Conservation (phyloP, 108 stramenopile species). For the Skeletonema tropicum region DNA sequence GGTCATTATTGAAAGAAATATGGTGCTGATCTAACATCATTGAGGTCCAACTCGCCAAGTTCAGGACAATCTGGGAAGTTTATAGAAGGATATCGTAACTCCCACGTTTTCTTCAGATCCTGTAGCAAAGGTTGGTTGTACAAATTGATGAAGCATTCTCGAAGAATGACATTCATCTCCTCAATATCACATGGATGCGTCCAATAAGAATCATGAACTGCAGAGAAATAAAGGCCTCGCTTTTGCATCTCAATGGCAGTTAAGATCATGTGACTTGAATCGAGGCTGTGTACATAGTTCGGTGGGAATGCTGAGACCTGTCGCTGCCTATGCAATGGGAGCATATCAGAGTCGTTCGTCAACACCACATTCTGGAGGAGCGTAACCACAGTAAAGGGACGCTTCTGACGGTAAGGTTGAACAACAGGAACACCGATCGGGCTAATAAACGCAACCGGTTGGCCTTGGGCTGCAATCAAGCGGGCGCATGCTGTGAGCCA, state of each 20-base stretch:
- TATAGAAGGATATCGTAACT: conserved; percentile 91
- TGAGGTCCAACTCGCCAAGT: conserved; percentile 88
- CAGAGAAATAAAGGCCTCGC: conserved; percentile 91
- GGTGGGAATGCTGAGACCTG: conserved; percentile 98
- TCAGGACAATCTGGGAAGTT: conserved; percentile 93
- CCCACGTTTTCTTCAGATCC: conserved; percentile 75
- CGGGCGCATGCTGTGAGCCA: conserved; percentile 93
- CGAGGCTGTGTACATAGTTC: conserved; percentile 99
- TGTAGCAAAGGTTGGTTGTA: conserved; percentile 93
- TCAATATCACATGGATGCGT: conserved; percentile 97
- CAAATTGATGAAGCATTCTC: conserved; percentile 94
- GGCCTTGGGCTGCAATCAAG: conserved; percentile 84
- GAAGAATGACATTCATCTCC: conserved; percentile 91
- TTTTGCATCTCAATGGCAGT: conserved; percentile 97
- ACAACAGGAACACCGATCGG: conserved; percentile 98
- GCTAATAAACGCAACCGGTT: conserved; percentile 98
- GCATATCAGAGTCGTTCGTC: conserved; percentile 77
- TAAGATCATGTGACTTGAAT: conserved; percentile 99
- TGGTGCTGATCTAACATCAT: conserved; percentile 88
- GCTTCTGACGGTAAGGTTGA: conserved; percentile 91
- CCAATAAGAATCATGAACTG: conserved; percentile 99
- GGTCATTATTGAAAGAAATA: conserved; percentile 95
- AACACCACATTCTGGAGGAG: conserved; percentile 89
- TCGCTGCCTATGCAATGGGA: conserved; percentile 84
- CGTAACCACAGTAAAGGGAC: conserved; percentile 84